Evolutionary conservation across 140 eudicot genomes (phyloP).

Genomic region (Bidens hawaiensis): DNA sequence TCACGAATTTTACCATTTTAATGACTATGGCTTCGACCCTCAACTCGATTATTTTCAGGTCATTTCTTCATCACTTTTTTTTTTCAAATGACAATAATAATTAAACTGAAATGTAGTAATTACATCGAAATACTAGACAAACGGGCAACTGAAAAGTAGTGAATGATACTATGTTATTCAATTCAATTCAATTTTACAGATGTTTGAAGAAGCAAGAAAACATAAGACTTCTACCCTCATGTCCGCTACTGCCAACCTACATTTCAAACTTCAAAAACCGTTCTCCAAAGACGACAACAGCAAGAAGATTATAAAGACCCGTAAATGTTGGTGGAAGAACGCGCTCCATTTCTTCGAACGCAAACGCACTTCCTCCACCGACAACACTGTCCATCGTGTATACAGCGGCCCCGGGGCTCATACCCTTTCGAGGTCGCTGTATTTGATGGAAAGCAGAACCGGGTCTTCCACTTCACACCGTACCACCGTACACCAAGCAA

Average conservation of each 20-base stretch:
- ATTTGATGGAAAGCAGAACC: constrained; percentile 63
- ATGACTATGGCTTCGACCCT: constrained; percentile 87
- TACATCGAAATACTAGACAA: too few species aligned
- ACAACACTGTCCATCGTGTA: not conserved
- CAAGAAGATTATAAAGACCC: constrained; percentile 51
- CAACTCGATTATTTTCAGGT: constrained; percentile 90
- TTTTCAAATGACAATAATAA: not conserved
- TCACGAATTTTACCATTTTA: constrained; percentile 65
- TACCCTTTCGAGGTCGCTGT: constrained; percentile 52
- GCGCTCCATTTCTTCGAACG: constrained; percentile 59
- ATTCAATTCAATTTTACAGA: too few species aligned
- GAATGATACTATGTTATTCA: not conserved
- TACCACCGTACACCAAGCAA: constrained; percentile 51
- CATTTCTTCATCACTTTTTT: not conserved
- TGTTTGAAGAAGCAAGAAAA: constrained; percentile 75
- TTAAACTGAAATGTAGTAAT: too few species aligned
- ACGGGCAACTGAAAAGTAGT: not conserved
- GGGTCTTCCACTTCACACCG: constrained; percentile 42
- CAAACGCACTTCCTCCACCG: constrained; percentile 21
- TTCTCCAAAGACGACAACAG: constrained; percentile 56
- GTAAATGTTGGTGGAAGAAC: constrained; percentile 65
- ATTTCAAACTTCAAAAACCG: constrained; percentile 81
- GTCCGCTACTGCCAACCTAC: constrained; percentile 48
- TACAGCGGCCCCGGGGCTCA: constrained; percentile 22
- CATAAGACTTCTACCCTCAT: constrained; percentile 40